Conservation (phyloP, 441 rosid species). For the Isatis lusitanica region DNA sequence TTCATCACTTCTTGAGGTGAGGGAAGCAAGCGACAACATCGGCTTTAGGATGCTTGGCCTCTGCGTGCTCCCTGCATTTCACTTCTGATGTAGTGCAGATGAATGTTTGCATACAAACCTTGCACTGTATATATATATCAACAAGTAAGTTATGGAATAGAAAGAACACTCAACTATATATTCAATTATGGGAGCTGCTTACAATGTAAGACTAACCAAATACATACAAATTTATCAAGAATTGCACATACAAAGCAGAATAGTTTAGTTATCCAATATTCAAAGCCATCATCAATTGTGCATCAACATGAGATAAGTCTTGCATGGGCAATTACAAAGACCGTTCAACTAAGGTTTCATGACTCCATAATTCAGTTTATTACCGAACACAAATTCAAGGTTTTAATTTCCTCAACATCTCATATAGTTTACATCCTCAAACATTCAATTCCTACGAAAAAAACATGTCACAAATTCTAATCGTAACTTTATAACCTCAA, state of each 20-base stretch:
- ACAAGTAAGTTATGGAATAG: neutral
- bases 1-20: constrained; percentile 45
- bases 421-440: neutral
- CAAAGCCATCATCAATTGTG: neutral
- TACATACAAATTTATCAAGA: neutral
- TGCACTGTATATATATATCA: constrained; percentile 42
- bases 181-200: neutral
- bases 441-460: neutral
- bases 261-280: neutral
- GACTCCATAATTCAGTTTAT: neutral
- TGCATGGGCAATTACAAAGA: neutral
- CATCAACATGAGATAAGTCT: neutral
- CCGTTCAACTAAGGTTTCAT: neutral
- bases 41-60: constrained; percentile 54
- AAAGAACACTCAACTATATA: neutral
- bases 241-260: neutral
- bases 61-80: constrained; percentile 61
- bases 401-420: neutral
- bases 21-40: constrained; percentile 48
- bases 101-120: constrained; percentile 65
- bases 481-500: neutral
- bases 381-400: neutral
- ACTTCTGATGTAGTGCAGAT: constrained; percentile 61
- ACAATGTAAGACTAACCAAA: neutral
- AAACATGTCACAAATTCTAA: neutral